Evolutionary conservation across 192 early-diverging fungal species (phyloP).

Genomic region (Phycomyces nitens): DNA sequence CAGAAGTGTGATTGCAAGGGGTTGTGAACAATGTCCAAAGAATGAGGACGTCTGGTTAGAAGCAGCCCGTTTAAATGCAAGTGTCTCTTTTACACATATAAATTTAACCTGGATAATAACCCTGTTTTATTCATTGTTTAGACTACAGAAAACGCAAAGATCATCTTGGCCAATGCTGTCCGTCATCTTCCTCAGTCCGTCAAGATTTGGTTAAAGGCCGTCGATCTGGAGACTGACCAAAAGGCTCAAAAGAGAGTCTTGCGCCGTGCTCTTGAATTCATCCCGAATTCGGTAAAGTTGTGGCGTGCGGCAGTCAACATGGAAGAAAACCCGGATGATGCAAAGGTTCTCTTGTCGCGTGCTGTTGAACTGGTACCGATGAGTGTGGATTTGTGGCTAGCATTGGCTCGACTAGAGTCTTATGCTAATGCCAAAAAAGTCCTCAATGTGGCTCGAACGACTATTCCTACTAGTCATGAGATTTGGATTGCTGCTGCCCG

Average conservation of each 20-base stretch:
- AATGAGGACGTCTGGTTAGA: slow-evolving; percentile 98
- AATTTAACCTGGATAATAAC: neutral
- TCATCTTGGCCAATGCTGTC: slow-evolving; percentile 88
- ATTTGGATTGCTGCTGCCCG: slow-evolving; percentile 93
- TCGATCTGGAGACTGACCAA: slow-evolving; percentile 75
- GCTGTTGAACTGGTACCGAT: slow-evolving; percentile 92
- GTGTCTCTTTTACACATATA: neutral
- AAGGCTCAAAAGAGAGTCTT: slow-evolving; percentile 80
- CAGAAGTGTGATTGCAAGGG: slow-evolving; percentile 81
- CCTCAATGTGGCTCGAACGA: slow-evolving; percentile 82
- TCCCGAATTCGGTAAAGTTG: slow-evolving; percentile 85
- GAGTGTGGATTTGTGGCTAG: slow-evolving; percentile 93
- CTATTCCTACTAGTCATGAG: slow-evolving; percentile 87
- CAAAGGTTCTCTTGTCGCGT: slow-evolving; percentile 83
- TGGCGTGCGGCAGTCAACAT: slow-evolving; percentile 92
- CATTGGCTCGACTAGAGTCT: slow-evolving; percentile 86
- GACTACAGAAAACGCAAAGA: slow-evolving; percentile 77
- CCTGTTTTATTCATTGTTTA: neutral
- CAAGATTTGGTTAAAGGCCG: slow-evolving; percentile 88
- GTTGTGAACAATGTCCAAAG: slow-evolving; percentile 91
- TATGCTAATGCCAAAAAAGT: slow-evolving; percentile 87
- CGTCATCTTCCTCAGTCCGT: slow-evolving; percentile 88
- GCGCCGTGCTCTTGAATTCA: slow-evolving; percentile 87
- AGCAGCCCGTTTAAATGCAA: slow-evolving; percentile 79
- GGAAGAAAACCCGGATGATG: slow-evolving; percentile 91